These are phyloP conservation scores for Triticum aestivum DNA, from an alignment of 176 grass and related monocot genomes.

Conservation along the genomic window DNA sequence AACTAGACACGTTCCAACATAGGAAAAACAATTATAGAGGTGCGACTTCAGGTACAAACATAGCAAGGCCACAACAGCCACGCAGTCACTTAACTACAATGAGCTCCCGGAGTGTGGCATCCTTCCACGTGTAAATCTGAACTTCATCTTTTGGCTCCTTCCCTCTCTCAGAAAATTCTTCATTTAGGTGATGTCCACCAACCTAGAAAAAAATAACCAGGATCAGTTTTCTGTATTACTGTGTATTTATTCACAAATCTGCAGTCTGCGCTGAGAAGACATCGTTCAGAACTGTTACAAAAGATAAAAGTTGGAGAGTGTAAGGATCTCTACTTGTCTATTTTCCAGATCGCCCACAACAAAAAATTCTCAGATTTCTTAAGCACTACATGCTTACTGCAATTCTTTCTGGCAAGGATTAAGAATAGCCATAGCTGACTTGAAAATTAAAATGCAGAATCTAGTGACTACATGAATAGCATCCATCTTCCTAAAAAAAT, in stretches of 20 bases:
- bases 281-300: neutral
- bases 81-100: no score
- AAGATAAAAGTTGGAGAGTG: neutral
- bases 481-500: neutral
- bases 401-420: neutral
- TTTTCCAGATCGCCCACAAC: neutral
- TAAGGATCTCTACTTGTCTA: neutral
- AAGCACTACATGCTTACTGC: neutral
- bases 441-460: constrained; percentile 18
- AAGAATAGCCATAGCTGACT: neutral
- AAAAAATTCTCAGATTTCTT: neutral
- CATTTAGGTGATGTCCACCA: neutral
- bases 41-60: no score
- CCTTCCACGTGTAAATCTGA: no score
- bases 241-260: neutral
- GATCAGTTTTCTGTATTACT: constrained; percentile 1
- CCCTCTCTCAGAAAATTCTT: no score
- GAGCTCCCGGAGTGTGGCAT: no score
- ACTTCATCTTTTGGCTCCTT: no score
- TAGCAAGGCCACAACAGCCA: no score
- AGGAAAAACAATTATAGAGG: no score
- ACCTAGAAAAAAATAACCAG: constrained; percentile 35
- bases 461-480: neutral
- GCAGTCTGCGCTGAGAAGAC: neutral
- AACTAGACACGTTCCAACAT: no score